Percentiles rank a stretch among this genome's conserved stretches.
phyloP scores from a whole-genome alignment of 768 basidiomycete species.

The Pulveroboletus ravenelii region DNA sequence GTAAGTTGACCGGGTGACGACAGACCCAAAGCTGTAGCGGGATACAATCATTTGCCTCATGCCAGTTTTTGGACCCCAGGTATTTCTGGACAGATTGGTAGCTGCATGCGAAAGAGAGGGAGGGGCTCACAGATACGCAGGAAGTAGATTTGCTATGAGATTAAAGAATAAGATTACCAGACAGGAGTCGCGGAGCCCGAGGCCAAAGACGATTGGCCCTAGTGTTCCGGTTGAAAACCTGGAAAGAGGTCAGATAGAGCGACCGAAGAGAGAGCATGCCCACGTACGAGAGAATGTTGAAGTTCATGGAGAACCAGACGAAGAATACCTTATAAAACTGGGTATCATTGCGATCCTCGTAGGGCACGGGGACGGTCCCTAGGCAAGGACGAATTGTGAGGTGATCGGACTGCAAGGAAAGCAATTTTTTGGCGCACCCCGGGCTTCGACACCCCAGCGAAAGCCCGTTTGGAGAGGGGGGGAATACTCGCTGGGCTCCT shows the following conservation, averaged over 20 bases:
- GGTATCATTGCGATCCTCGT: constrained; percentile 49
- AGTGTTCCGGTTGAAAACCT: constrained; percentile 68
- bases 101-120: neutral
- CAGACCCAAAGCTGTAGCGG: constrained; percentile 52
- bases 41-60: constrained; percentile 80
- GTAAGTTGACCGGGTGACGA: constrained; percentile 29
- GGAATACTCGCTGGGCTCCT: neutral
- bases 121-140: constrained; percentile 52
- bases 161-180: constrained; percentile 68
- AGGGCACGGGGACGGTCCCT: constrained; percentile 52
- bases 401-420: accelerated
- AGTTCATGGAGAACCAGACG: constrained; percentile 67
- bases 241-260: neutral
- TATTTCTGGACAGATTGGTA: constrained; percentile 35
- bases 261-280: neutral
- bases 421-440: constrained; percentile 11
- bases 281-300: constrained; percentile 55
- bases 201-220: constrained; percentile 57
- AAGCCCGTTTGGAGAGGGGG: constrained; percentile 15
- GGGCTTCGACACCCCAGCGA: constrained; percentile 32
- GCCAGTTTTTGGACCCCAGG: constrained; percentile 77
- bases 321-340: constrained; percentile 64
- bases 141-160: constrained; percentile 50
- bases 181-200: constrained; percentile 59
- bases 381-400: neutral